A percentile compares a stretch with the other conserved stretches of the same genome.
Conservation (phyloP, 331 rosid genomes). For the Cucumis variabilis region DNA sequence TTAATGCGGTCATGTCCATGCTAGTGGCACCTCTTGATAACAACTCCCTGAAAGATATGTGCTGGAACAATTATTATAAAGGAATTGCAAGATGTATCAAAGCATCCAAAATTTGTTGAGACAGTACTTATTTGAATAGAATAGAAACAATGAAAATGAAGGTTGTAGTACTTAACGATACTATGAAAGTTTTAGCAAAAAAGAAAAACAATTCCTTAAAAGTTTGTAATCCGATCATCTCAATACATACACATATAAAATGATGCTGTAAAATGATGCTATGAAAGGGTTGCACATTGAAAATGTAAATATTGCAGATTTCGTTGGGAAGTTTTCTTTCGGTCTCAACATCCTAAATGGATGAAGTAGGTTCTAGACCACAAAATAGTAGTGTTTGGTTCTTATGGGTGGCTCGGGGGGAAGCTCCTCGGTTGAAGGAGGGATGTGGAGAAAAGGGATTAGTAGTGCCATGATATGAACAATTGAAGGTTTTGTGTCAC, state of each 20-base stretch:
- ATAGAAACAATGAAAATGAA: too few relatives aligned
- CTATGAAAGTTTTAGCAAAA: too few relatives aligned
- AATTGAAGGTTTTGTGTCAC: slow-evolving; percentile 55
- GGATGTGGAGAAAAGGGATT: slow-evolving; percentile 41
- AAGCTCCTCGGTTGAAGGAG: slow-evolving; percentile 36
- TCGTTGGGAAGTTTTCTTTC: slow-evolving; percentile 61
- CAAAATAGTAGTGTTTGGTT: slow-evolving; percentile 43
- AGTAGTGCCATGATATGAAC: slow-evolving; percentile 61
- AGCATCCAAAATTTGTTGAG: too few relatives aligned
- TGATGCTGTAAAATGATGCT: too few relatives aligned
- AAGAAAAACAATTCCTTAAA: too few relatives aligned
- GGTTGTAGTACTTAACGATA: too few relatives aligned
- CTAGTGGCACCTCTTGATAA: slow-evolving; percentile 73
- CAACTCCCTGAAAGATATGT: slow-evolving; percentile 86
- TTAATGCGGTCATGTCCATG: slow-evolving; percentile 81
- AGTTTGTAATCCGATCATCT: too few relatives aligned
- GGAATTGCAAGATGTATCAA: too few relatives aligned
- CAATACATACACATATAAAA: too few relatives aligned
- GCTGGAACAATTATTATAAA: slow-evolving; percentile 51
- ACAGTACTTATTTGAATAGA: too few relatives aligned
- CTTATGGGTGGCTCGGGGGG: slow-evolving; percentile 55
- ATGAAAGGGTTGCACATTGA: too few relatives aligned
- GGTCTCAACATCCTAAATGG: slow-evolving; percentile 50
- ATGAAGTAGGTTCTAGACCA: slow-evolving; percentile 47
- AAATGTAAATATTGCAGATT: slow-evolving; percentile 35